A percentile compares a stretch with the other conserved stretches of the same genome.
These are phyloP conservation scores for Wallacemonas sp. DNA, from an alignment of 208 protist genomes.

Conservation along the genomic window DNA sequence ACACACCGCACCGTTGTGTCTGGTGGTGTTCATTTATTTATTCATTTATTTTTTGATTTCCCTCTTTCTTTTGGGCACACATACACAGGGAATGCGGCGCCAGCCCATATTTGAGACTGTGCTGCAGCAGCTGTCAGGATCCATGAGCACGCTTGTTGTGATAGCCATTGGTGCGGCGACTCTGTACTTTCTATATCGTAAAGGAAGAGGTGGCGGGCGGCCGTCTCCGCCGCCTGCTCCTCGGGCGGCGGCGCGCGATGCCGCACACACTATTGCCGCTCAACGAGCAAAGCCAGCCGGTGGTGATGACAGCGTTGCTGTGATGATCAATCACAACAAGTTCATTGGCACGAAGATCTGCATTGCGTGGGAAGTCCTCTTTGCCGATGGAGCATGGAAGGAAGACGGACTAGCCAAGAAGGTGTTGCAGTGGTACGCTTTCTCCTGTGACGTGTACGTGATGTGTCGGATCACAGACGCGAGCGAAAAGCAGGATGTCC, in stretches of 20 bases:
- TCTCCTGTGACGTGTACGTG: constrained; percentile 68
- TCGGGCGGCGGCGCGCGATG: background rate
- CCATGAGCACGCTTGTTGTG: constrained; percentile 46
- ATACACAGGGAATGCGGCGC: constrained; percentile 23
- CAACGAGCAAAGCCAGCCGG: constrained; percentile 1
- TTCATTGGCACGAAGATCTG: constrained; percentile 66
- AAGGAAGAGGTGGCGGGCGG: constrained; percentile 21
- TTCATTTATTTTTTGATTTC: constrained; percentile 22
- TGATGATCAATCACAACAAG: constrained; percentile 34
- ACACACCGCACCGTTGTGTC: too few species aligned
- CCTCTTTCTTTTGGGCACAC: background rate
- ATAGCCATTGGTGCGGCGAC: constrained; percentile 58
- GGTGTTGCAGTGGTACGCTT: constrained; percentile 43
- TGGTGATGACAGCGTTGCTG: background rate
- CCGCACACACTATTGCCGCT: background rate
- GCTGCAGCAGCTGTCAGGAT: constrained; percentile 39
- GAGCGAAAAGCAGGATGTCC: constrained; percentile 52
- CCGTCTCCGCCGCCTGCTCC: constrained; percentile 10
- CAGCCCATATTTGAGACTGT: constrained; percentile 73
- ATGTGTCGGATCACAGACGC: constrained; percentile 67
- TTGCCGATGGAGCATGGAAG: constrained; percentile 45
- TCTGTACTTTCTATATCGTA: constrained; percentile 49
- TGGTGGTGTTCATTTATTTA: background rate
- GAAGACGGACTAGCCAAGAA: constrained; percentile 48
- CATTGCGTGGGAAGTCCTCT: constrained; percentile 73